phyloP scores from a whole-genome alignment of 192 early-diverging fungal genomes.

The Linnemannia schmuckeri region DNA sequence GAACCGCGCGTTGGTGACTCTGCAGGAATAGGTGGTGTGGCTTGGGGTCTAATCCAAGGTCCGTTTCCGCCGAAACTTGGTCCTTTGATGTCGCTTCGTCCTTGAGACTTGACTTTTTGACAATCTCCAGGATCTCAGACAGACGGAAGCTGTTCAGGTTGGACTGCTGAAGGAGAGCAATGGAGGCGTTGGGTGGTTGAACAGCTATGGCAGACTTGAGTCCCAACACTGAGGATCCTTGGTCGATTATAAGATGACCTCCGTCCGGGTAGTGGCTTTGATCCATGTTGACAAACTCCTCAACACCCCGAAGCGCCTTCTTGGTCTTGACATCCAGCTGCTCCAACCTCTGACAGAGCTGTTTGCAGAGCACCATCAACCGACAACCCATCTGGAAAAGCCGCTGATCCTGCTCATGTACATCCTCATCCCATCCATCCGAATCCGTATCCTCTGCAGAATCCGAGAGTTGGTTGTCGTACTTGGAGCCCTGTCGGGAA shows the following conservation, averaged over 20 bases:
- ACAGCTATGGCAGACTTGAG: conserved; percentile 4
- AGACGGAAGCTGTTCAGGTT: conserved; percentile 68
- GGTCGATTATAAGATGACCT: conserved; percentile 9
- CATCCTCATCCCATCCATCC: conserved; percentile 63
- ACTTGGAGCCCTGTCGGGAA: conserved; percentile 11
- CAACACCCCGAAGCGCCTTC: conserved; percentile 26
- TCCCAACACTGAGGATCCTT: conserved; percentile 12
- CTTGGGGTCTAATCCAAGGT: conserved; percentile 42
- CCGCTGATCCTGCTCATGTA: conserved; percentile 67
- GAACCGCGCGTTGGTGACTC: conserved; percentile 43
- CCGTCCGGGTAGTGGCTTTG: conserved; percentile 17
- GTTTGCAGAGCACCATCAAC: conserved; percentile 67
- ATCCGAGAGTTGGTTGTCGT: conserved; percentile 18
- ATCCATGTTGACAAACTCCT: conserved; percentile 39
- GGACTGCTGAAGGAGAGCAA: conserved; percentile 62
- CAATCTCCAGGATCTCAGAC: conserved; percentile 44
- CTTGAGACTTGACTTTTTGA: conserved; percentile 35
- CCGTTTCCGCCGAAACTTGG: conserved; percentile 19
- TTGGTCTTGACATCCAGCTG: conserved; percentile 59
- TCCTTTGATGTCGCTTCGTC: conserved; percentile 8
- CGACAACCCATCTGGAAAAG: conserved; percentile 77
- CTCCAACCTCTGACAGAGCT: conserved; percentile 56
- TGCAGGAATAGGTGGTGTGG: conserved; percentile 40
- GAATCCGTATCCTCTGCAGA: conserved; percentile 51
- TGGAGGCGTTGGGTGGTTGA: conserved; percentile 49